Conservation (phyloP, 2,329 filamentous ascomycete species). For the Hirsutella thompsonii region DNA sequence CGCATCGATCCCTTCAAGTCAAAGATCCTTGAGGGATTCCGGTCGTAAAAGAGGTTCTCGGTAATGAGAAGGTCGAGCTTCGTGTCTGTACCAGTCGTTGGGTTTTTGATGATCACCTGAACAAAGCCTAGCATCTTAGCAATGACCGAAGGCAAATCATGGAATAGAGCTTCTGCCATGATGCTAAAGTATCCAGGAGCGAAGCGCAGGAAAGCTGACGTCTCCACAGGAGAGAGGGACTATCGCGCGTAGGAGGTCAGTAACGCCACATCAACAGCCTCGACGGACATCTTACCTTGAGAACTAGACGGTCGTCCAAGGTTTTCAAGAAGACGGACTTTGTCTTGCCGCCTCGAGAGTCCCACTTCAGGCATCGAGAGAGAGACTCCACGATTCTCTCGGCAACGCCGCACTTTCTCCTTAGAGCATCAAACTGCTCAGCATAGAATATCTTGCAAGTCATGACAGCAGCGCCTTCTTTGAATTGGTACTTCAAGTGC, state of each 20-base stretch:
- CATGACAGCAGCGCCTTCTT: constrained; percentile 86
- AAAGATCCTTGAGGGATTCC: constrained; percentile 77
- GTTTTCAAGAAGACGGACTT: constrained; percentile 97
- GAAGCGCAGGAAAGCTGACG: constrained; percentile 86
- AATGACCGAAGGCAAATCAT: constrained; percentile 88
- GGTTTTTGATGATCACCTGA: constrained; percentile 94
- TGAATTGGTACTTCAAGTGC: constrained; percentile 92
- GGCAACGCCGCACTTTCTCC: constrained; percentile 82
- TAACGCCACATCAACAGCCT: too few relatives aligned
- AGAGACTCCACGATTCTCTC: constrained; percentile 92
- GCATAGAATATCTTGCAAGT: constrained; percentile 98
- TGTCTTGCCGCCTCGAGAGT: constrained; percentile 94
- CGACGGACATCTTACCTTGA: constrained; percentile 42
- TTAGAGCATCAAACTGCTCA: constrained; percentile 90
- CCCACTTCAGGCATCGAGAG: constrained; percentile 93
- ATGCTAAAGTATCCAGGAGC: constrained; percentile 95
- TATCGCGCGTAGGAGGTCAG: too few relatives aligned
- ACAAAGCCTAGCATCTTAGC: constrained; percentile 99
- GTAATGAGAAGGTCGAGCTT: constrained; percentile 91
- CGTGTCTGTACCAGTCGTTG: constrained; percentile 79
- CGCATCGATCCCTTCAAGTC: constrained; percentile 98
- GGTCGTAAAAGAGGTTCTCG: constrained; percentile 97
- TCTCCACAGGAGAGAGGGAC: constrained; percentile 80
- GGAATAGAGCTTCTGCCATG: constrained; percentile 92
- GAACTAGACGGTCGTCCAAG: constrained; percentile 81